Conservation (phyloP, 306 rosid genomes). For the Pyrus communis region DNA sequence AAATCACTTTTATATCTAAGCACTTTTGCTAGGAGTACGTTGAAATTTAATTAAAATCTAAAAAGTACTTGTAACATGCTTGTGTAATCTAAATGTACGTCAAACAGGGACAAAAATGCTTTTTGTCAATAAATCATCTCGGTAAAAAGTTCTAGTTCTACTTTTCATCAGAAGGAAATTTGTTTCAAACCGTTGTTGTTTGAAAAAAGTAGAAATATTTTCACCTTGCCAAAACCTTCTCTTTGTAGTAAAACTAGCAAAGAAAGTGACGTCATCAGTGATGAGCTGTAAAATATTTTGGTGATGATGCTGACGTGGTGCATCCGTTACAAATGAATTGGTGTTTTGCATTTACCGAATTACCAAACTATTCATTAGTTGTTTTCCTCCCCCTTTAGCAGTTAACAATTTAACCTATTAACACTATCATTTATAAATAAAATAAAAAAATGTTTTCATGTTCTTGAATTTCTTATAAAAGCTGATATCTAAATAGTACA, state of each 20-base stretch:
- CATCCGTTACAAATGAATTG: neutral
- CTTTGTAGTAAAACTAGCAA: neutral
- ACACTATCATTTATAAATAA: no score
- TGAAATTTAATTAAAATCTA: no score
- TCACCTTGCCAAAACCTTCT: neutral
- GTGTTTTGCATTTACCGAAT: neutral
- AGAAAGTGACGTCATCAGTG: neutral
- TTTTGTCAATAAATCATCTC: neutral
- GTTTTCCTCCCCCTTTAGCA: neutral
- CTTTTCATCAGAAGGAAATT: neutral
- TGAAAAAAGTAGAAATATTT: neutral
- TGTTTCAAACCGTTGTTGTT: neutral
- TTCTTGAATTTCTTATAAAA: neutral
- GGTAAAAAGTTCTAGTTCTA: neutral
- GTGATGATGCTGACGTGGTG: neutral
- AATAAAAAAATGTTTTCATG: neutral
- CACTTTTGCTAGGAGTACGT: fast-evolving
- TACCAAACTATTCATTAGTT: neutral
- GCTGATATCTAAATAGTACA: neutral
- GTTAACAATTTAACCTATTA: no score
- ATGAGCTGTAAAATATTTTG: neutral
- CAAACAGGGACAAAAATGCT: neutral
- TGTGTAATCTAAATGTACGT: neutral
- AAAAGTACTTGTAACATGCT: no score
- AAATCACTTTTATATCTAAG: neutral